Percentiles rank a stretch among this genome's conserved stretches.
phyloP scores from a whole-genome alignment of 1,284 basidiomycete genomes.

The Cutaneotrichosporon arboriforme region DNA sequence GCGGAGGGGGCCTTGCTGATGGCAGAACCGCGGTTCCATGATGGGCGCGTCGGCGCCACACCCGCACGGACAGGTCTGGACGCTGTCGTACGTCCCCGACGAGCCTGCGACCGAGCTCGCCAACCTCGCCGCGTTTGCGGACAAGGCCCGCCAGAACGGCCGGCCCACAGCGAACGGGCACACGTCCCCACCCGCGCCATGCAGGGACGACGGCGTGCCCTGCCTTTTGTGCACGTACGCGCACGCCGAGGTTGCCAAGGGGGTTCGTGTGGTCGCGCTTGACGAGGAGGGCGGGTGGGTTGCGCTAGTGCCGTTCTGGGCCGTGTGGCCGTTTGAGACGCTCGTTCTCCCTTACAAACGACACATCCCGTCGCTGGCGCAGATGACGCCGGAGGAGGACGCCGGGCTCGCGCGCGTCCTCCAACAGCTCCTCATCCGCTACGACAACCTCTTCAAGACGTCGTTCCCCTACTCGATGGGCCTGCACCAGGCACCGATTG shows the following conservation, averaged over 20 bases:
- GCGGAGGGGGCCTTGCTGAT: background rate
- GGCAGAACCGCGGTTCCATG: conserved; percentile 84
- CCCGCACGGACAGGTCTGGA: conserved; percentile 91
- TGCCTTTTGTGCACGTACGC: conserved; percentile 84
- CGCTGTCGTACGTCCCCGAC: conserved; percentile 66
- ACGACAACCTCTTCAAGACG: conserved; percentile 78
- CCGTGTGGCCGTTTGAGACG: conserved; percentile 89
- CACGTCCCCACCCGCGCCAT: conserved; percentile 48
- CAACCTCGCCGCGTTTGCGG: conserved; percentile 57
- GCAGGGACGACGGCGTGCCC: conserved; percentile 54
- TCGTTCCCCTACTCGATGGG: conserved; percentile 96
- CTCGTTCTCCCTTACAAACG: conserved; percentile 73
- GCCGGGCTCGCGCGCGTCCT: conserved; percentile 62
- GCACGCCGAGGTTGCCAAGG: conserved; percentile 59
- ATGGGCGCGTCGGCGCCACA: conserved; percentile 97
- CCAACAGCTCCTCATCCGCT: conserved; percentile 64
- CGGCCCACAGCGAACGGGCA: background rate
- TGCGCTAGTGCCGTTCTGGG: conserved; percentile 92
- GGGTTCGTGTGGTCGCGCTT: conserved; percentile 61
- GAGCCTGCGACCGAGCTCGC: conserved; percentile 62
- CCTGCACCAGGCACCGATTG: conserved; percentile 72
- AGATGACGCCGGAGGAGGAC: conserved; percentile 60
- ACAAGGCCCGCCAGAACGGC: background rate
- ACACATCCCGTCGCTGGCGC: conserved; percentile 65
- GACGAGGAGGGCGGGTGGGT: conserved; percentile 62